Conservation (phyloP, 139 green algal genomes). For the Picochlorum sp. region DNA sequence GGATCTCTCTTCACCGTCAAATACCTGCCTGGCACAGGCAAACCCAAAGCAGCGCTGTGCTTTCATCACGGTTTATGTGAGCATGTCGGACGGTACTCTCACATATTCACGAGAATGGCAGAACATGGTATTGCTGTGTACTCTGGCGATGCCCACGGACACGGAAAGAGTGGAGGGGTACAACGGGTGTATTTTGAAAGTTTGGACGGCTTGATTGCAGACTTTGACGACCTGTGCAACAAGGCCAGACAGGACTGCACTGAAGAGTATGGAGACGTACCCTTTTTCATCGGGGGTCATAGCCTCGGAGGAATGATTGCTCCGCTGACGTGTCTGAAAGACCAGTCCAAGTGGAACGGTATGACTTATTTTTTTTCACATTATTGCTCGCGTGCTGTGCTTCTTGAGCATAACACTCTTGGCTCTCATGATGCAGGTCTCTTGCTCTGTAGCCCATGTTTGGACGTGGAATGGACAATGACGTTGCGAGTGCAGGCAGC, state of each 20-base stretch:
- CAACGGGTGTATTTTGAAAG: constrained; percentile 4
- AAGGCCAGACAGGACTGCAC: background rate
- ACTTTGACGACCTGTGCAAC: constrained; percentile 31
- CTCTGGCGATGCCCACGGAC: constrained; percentile 20
- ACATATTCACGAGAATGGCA: constrained; percentile 24
- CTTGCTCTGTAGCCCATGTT: constrained; percentile 47
- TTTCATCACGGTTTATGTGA: constrained; percentile 54
- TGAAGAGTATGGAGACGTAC: background rate
- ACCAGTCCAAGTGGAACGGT: constrained; percentile 38
- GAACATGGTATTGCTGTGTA: constrained; percentile 35
- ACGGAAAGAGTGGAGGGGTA: constrained; percentile 2
- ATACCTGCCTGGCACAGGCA: background rate
- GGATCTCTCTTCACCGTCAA: background rate
- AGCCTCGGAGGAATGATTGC: constrained; percentile 62
- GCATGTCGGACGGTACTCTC: constrained; percentile 41
- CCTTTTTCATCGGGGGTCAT: constrained; percentile 48
- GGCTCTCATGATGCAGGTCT: constrained; percentile 8
- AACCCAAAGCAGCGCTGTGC: constrained; percentile 24
- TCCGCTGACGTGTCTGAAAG: constrained; percentile 17
- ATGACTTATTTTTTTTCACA: no score
- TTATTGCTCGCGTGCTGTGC: no score
- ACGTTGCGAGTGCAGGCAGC: constrained; percentile 51
- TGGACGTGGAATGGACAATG: constrained; percentile 64
- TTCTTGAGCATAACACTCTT: no score
- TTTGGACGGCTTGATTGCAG: constrained; percentile 31